Base-by-base conservation (phyloP, 768 basidiomycete genomes). In the Xerocomellus chrysenteron region DNA sequence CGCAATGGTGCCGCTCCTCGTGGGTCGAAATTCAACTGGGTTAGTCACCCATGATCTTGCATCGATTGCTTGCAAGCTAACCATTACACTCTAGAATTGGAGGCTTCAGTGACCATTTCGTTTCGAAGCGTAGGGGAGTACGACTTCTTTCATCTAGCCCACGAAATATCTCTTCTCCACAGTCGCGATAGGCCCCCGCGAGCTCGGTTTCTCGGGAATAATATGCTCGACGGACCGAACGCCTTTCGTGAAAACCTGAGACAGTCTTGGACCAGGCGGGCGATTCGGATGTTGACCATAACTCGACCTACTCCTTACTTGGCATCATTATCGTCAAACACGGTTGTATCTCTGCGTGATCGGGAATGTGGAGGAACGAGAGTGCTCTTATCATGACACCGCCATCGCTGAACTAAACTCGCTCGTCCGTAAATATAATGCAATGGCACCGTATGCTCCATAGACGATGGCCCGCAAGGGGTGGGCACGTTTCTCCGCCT, bases 11-110 rank as follows among this genome's bases (percentile, higher is more conserved):
- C 87, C 7, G 82, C 84, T 4, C 92, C 92, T 32, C 90, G 4
- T 94, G 92, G 92, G 85, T 94, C 1, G 91, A 94, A 72, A 64
- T 91, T 35, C 92, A 92, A 70, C 75, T 77, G 54, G 87, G 87
- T 84, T 58, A 45, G 81, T 41, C n/a, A 26, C 68, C 21, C 10
- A 13, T 30, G n/a, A 36, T 21, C 42, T 16, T 30, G n/a, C n/a
- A 45, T 26, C 40, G 21, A n/a, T 49, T 58, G 26, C 37, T 24
- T 26, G n/a, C 26, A 33, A n/a, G 26, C 33, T 62, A 14, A 59
- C 52, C 42, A n/a, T 28, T 54, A 37, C 33, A 24, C 5, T 28
- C 8, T 50, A 88, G 89, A 90, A 59, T 79, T 94, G 21, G 92
- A 94, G 39, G 68, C 72, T 1, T 78, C 88, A 1, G 70, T 87